Percentiles rank a stretch among this genome's conserved stretches.
These are phyloP conservation scores for Trypethelium eluteriae DNA, from an alignment of 495 filamentous ascomycete species.

Conservation along the genomic window DNA sequence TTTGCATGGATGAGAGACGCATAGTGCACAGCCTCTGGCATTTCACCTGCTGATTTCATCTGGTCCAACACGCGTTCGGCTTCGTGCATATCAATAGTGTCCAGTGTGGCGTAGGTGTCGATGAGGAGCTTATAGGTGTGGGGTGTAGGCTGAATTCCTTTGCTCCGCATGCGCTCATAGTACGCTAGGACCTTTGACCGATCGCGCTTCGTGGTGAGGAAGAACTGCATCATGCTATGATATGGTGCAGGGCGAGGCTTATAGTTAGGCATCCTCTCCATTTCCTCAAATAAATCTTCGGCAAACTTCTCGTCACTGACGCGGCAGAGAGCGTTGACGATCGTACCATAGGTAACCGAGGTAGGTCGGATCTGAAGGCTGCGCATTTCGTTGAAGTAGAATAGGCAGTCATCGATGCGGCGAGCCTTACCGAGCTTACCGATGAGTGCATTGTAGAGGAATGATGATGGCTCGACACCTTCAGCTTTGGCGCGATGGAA, in stretches of 20 bases:
- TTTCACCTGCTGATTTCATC: constrained; percentile 64
- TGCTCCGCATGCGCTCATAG: constrained; percentile 85
- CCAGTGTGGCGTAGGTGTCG: constrained; percentile 88
- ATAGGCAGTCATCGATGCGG: constrained; percentile 93
- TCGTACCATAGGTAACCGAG: constrained; percentile 94
- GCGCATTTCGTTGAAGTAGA: constrained; percentile 97
- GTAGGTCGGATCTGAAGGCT: constrained; percentile 86
- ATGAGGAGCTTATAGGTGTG: constrained; percentile 98
- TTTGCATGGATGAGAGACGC: constrained; percentile 92
- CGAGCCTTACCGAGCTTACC: constrained; percentile 96
- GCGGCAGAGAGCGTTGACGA: constrained; percentile 94
- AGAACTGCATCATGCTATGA: constrained; percentile 99
- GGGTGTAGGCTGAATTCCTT: constrained; percentile 80
- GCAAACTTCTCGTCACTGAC: constrained; percentile 96
- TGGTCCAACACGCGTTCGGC: constrained; percentile 76
- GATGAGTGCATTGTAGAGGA: constrained; percentile 96
- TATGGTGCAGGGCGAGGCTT: constrained; percentile 94
- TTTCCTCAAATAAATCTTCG: constrained; percentile 96
- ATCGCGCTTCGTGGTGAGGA: constrained; percentile 93
- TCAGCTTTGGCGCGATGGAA: constrained; percentile 91
- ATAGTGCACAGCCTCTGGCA: constrained; percentile 88
- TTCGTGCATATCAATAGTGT: constrained; percentile 82
- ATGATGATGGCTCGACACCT: constrained; percentile 89
- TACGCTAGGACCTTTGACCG: constrained; percentile 89
- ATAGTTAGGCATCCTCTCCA: constrained; percentile 98